Conservation (phyloP, 2,329 filamentous ascomycete species). For the Colletotrichum tofieldiae region DNA sequence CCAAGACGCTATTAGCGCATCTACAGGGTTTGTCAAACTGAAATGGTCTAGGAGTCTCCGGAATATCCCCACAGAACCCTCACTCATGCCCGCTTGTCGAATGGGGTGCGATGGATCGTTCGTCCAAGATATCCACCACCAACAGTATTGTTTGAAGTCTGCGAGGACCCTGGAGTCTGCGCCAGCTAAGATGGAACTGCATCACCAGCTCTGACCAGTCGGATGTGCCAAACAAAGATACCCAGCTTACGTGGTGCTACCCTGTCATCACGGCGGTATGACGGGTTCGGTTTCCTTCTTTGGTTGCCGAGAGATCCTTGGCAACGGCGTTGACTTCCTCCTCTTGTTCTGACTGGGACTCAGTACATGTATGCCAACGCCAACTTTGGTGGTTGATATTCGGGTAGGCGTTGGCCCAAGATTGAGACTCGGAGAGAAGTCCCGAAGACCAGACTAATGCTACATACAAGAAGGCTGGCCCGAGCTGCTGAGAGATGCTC, state of each 20-base stretch:
- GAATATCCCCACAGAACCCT: neutral
- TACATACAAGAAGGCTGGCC: conserved; percentile 29
- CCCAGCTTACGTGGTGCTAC: neutral
- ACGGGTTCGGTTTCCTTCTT: neutral
- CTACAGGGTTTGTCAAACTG: neutral
- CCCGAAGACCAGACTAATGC: neutral
- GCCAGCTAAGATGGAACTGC: neutral
- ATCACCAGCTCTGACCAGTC: neutral
- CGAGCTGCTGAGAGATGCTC: neutral
- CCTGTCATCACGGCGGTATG: neutral
- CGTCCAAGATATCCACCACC: conserved; percentile 11
- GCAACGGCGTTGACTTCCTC: neutral
- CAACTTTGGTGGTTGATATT: neutral
- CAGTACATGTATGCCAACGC: neutral
- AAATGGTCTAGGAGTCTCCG: neutral
- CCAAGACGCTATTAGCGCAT: neutral
- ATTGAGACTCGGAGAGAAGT: neutral
- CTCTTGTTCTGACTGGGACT: neutral
- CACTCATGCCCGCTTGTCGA: neutral
- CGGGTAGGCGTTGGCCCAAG: neutral
- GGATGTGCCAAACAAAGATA: neutral
- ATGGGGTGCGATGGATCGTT: neutral
- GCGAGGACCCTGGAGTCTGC: conserved; percentile 4
- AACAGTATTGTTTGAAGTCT: conserved; percentile 18
- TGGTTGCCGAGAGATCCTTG: neutral